phyloP scores from a whole-genome alignment of 805 yeast genomes.

The Torulaspora delbrueckii region DNA sequence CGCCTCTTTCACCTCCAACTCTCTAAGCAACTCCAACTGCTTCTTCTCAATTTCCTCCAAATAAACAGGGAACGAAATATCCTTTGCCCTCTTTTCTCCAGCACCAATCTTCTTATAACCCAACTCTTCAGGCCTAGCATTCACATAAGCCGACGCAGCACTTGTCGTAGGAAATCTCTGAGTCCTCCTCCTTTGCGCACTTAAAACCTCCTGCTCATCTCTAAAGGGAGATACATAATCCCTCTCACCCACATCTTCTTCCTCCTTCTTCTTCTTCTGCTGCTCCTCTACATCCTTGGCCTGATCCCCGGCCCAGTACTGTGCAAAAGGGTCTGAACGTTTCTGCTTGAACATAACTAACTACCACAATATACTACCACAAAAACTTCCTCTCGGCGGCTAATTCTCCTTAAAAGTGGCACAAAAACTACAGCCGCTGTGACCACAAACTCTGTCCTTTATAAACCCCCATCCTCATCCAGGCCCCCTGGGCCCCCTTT shows the following conservation, averaged over 20 bases:
- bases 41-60: slow-evolving; percentile 27
- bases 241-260: not conserved
- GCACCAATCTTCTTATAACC: slow-evolving; percentile 26
- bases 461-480: not conserved
- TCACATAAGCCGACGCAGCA: slow-evolving; percentile 24
- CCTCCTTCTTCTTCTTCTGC: not conserved
- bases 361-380: too few species aligned
- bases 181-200: slow-evolving; percentile 16
- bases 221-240: slow-evolving; percentile 23
- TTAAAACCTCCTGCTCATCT: slow-evolving; percentile 11
- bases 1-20: slow-evolving; percentile 23
- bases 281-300: not conserved
- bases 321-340: slow-evolving; percentile 16
- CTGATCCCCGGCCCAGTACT: slow-evolving; percentile 7
- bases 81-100: slow-evolving; percentile 26
- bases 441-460: not conserved
- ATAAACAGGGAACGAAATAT: slow-evolving; percentile 30
- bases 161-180: slow-evolving; percentile 30
- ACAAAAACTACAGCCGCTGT: slow-evolving; percentile 1
- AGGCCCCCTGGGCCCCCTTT: not conserved
- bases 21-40: slow-evolving; percentile 21
- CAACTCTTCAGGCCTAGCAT: slow-evolving; percentile 20
- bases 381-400: slow-evolving; percentile 4
- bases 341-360: slow-evolving; percentile 7
- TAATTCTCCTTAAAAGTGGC: not conserved